Percentiles rank a stretch among this genome's conserved stretches.
Evolutionary conservation across 192 early-diverging fungal genomes (phyloP).

Genomic region (Rhizophlyctis rosea): DNA sequence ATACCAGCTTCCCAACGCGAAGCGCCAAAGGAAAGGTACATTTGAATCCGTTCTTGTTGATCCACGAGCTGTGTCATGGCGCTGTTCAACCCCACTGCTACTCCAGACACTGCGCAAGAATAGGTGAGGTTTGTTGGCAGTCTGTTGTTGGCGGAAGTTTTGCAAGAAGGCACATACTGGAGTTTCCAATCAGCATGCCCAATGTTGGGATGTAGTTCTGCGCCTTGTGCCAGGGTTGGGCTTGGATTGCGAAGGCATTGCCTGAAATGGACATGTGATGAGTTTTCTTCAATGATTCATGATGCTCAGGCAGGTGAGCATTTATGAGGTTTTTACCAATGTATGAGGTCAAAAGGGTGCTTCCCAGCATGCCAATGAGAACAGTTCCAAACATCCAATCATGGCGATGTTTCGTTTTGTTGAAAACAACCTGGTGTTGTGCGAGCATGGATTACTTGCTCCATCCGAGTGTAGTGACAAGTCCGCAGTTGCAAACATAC

Average conservation of each 20-base stretch:
- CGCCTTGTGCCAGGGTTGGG: slow-evolving; percentile 66
- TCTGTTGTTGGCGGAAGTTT: too few relatives aligned
- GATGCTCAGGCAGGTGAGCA: neutral
- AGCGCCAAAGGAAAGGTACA: slow-evolving; percentile 70
- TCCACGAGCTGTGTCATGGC: slow-evolving; percentile 22
- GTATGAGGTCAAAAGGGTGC: slow-evolving; percentile 49
- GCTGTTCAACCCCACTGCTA: slow-evolving; percentile 27
- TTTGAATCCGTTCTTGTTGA: slow-evolving; percentile 47
- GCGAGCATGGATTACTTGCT: neutral
- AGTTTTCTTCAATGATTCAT: neutral
- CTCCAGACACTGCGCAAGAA: slow-evolving; percentile 14
- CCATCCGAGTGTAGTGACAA: neutral
- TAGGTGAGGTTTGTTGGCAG: too few relatives aligned
- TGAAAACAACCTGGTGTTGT: slow-evolving; percentile 57
- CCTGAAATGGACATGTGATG: slow-evolving; percentile 24
- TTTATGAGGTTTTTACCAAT: slow-evolving; percentile 40
- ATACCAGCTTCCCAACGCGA: slow-evolving; percentile 71
- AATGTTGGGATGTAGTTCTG: slow-evolving; percentile 82
- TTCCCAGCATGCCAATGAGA: slow-evolving; percentile 45
- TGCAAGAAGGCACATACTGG: too few relatives aligned
- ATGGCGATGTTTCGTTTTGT: slow-evolving; percentile 66
- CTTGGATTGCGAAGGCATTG: slow-evolving; percentile 64
- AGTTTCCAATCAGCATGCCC: slow-evolving; percentile 84
- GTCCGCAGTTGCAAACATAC: too few relatives aligned
- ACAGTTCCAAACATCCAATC: slow-evolving; percentile 66